Percentiles rank a stretch among this genome's conserved stretches.
These are phyloP conservation scores for Monosporascus ibericus DNA, from an alignment of 2,329 filamentous ascomycete genomes.

Conservation along the genomic window DNA sequence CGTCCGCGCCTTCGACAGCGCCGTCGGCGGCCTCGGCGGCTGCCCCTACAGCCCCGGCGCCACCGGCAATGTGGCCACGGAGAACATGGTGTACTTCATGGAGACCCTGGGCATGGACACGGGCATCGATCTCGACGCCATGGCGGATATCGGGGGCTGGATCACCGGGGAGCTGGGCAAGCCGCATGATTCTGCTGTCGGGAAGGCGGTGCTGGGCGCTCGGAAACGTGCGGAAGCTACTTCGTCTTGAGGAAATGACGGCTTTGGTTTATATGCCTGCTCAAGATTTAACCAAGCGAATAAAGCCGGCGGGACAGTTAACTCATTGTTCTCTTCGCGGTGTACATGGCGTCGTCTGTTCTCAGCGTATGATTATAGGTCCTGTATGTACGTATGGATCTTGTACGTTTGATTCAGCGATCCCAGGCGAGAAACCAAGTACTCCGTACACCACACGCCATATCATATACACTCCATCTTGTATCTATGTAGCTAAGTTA, in stretches of 20 bases:
- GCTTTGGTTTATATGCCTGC: too few relatives aligned
- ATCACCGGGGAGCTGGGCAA: conserved; percentile 44
- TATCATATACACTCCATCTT: too few relatives aligned
- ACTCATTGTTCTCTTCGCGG: too few relatives aligned
- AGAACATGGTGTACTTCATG: conserved; percentile 38
- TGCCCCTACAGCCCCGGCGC: conserved; percentile 65
- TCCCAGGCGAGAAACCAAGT: too few relatives aligned
- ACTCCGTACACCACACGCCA: too few relatives aligned
- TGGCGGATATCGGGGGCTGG: conserved; percentile 53
- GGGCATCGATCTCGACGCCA: conserved; percentile 48
- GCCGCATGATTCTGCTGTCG: conserved; percentile 33
- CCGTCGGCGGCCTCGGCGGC: conserved; percentile 60
- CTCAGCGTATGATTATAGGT: too few relatives aligned
- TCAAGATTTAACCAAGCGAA: too few relatives aligned
- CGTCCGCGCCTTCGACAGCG: conserved; percentile 59
- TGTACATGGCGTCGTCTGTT: too few relatives aligned
- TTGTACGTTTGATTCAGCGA: too few relatives aligned
- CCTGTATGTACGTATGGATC: too few relatives aligned
- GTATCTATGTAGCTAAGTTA: too few relatives aligned
- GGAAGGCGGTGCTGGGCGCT: conserved; percentile 26
- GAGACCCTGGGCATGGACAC: conserved; percentile 53
- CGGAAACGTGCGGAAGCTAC: conserved; percentile 10
- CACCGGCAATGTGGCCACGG: conserved; percentile 54
- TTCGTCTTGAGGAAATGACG: neutral
- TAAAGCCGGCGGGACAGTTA: too few relatives aligned